Evolutionary conservation across 345 rosid species (phyloP).

Genomic region (Populus euphratica): DNA sequence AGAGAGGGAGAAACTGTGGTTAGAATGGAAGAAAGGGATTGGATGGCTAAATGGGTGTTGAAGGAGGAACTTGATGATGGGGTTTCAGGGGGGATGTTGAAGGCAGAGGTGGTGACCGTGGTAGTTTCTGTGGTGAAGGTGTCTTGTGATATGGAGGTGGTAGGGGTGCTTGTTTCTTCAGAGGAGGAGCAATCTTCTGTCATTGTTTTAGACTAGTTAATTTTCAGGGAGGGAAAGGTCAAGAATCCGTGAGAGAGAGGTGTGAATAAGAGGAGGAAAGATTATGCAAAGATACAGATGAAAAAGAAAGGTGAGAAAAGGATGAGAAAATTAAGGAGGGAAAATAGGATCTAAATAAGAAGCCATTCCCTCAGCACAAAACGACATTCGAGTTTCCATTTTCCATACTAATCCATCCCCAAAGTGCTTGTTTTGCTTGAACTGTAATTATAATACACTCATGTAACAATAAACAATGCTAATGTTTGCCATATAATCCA

Average conservation of each 20-base stretch:
- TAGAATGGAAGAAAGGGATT: slow-evolving; percentile 47
- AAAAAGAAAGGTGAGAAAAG: neutral
- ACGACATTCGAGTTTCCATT: too few relatives aligned
- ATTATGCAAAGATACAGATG: neutral
- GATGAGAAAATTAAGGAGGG: slow-evolving; percentile 7
- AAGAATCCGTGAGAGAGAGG: neutral
- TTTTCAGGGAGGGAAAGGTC: neutral
- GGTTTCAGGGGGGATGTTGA: neutral
- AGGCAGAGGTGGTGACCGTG: neutral
- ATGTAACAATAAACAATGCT: too few relatives aligned
- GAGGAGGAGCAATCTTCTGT: neutral
- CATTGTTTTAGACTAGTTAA: neutral
- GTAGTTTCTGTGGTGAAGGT: neutral
- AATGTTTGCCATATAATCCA: too few relatives aligned
- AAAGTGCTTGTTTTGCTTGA: too few relatives aligned
- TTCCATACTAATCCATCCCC: too few relatives aligned
- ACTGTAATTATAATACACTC: too few relatives aligned
- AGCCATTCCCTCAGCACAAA: too few relatives aligned
- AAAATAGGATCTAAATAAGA: slow-evolving; percentile 2
- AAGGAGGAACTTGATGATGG: slow-evolving; percentile 15
- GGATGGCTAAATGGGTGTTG: slow-evolving; percentile 37
- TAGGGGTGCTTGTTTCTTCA: neutral
- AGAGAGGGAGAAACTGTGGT: slow-evolving; percentile 38
- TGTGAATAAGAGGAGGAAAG: neutral
- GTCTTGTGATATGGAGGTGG: neutral